Conservation (phyloP, 257 asterid genomes). For the Phtheirospermum japonicum region DNA sequence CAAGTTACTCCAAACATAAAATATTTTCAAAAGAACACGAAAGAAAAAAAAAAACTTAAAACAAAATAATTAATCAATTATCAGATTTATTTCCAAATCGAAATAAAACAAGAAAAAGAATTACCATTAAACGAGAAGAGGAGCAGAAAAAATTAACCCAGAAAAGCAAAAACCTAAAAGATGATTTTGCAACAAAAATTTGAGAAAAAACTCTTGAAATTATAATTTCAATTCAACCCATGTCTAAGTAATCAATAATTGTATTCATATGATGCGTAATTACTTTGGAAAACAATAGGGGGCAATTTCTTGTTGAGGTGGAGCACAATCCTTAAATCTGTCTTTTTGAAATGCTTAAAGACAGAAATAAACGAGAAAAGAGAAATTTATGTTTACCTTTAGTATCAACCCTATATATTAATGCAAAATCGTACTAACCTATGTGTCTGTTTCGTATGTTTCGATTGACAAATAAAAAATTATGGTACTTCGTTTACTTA, state of each 20-base stretch:
- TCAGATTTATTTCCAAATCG: constrained; percentile 15
- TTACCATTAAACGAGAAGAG: background rate
- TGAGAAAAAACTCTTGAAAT: background rate
- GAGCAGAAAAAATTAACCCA: constrained; percentile 36
- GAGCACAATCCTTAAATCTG: constrained; percentile 54
- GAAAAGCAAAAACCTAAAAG: constrained; percentile 36
- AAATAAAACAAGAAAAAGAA: background rate
- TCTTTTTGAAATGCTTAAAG: too few relatives aligned
- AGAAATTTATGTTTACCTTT: too few relatives aligned
- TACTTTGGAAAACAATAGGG: constrained; percentile 19
- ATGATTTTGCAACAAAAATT: constrained; percentile 25
- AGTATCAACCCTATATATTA: too few relatives aligned
- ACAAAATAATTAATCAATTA: constrained; percentile 8
- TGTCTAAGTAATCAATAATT: constrained; percentile 32
- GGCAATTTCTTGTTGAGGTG: constrained; percentile 36
- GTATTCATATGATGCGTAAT: constrained; percentile 22
- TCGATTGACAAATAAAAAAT: too few relatives aligned
- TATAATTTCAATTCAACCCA: constrained; percentile 31
- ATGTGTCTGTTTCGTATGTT: too few relatives aligned
- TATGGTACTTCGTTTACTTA: too few relatives aligned
- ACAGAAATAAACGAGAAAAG: too few relatives aligned
- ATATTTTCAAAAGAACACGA: too few relatives aligned
- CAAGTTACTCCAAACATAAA: too few relatives aligned
- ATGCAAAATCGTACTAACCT: too few relatives aligned
- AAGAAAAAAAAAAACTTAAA: too few relatives aligned